Percentiles rank a stretch among this genome's conserved stretches.
Evolutionary conservation across 108 stramenopile species (phyloP).

Genomic region (Discostella stelligeroides): DNA sequence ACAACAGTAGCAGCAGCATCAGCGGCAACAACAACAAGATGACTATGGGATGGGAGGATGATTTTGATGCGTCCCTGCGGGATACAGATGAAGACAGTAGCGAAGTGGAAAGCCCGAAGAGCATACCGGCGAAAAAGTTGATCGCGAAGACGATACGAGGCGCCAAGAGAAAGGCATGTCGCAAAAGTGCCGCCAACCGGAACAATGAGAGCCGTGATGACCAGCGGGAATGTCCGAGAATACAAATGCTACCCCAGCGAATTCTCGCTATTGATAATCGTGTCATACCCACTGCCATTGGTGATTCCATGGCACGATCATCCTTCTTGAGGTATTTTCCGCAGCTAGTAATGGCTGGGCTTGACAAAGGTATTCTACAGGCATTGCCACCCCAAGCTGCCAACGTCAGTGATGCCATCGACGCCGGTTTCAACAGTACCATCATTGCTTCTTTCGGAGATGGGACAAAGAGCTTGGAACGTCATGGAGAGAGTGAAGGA

Average conservation of each 20-base stretch:
- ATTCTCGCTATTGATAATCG: conserved; percentile 48
- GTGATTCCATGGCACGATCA: conserved; percentile 32
- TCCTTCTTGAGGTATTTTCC: conserved; percentile 30
- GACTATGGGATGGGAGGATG: neutral
- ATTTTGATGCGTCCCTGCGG: neutral
- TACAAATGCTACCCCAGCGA: conserved; percentile 25
- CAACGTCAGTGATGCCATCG: neutral
- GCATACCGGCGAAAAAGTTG: neutral
- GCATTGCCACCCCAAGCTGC: too few relatives aligned
- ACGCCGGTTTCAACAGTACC: neutral
- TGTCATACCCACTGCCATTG: conserved; percentile 31
- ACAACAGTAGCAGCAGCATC: too few relatives aligned
- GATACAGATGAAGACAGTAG: conserved; percentile 14
- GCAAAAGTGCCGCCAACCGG: neutral
- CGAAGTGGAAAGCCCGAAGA: neutral
- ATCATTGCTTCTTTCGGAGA: conserved; percentile 16
- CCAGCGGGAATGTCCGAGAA: neutral
- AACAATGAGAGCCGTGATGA: neutral
- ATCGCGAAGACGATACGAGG: neutral
- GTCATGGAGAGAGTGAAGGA: neutral
- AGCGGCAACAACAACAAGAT: neutral
- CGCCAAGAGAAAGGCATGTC: neutral
- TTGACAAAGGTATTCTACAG: conserved; percentile 27
- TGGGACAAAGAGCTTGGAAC: conserved; percentile 2
- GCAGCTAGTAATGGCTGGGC: conserved; percentile 21